A percentile compares a stretch with the other conserved stretches of the same genome.
These are phyloP conservation scores for Histomonas meleagridis DNA, from an alignment of 208 protist genomes.

Conservation along the genomic window DNA sequence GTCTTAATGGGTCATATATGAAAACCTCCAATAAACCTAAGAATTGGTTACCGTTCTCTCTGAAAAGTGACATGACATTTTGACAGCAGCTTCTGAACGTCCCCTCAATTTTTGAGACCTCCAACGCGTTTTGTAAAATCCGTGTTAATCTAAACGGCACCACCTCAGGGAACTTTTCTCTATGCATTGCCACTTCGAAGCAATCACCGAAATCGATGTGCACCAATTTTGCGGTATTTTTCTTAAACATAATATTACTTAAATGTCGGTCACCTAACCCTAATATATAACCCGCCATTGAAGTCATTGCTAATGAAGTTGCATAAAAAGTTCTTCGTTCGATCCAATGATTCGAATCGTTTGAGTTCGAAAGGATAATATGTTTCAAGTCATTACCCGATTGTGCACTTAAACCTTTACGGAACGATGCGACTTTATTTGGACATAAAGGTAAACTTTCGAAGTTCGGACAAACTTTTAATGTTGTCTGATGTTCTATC, in stretches of 20 bases:
- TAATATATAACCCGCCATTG: conserved; percentile 80
- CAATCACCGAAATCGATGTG: conserved; percentile 79
- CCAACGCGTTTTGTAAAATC: conserved; percentile 51
- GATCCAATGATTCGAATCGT: background rate
- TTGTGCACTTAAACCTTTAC: background rate
- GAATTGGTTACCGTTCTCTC: background rate
- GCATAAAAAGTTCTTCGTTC: conserved; percentile 43
- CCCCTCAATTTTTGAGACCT: conserved; percentile 59
- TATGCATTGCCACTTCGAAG: conserved; percentile 78
- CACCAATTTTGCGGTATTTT: conserved; percentile 46
- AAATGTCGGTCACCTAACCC: conserved; percentile 72
- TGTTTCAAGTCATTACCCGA: background rate
- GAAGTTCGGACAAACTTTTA: background rate
- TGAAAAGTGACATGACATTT: conserved; percentile 32
- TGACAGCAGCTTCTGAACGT: conserved; percentile 69
- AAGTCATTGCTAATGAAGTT: conserved; percentile 70
- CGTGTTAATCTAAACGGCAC: conserved; percentile 54
- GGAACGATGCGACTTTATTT: background rate
- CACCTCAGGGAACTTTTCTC: conserved; percentile 60
- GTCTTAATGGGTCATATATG: background rate
- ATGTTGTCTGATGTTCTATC: background rate
- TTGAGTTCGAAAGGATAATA: background rate
- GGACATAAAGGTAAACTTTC: background rate
- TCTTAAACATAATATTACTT: conserved; percentile 82
- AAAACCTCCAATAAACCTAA: background rate